phyloP scores from a whole-genome alignment of 768 basidiomycete species.

The Amanita phalloides region DNA sequence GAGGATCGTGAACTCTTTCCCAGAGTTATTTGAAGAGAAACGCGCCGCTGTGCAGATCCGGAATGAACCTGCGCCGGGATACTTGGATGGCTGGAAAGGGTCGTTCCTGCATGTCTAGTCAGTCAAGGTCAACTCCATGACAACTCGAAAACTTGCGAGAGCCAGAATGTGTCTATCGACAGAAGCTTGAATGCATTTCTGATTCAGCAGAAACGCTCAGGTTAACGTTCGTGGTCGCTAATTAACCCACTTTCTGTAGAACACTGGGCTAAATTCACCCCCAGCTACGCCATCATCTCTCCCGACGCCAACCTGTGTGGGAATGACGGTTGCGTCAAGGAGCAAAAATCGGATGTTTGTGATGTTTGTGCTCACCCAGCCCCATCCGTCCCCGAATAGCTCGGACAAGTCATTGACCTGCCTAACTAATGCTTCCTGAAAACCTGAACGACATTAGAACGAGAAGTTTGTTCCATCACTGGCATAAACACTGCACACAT shows the following conservation, averaged over 20 bases:
- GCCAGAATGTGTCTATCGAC: constrained; percentile 42
- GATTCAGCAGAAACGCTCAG: neutral
- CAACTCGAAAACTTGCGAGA: constrained; percentile 27
- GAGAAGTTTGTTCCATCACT: neutral
- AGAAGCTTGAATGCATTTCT: constrained; percentile 26
- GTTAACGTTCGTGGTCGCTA: neutral
- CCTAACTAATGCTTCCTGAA: constrained; percentile 43
- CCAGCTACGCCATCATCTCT: constrained; percentile 43
- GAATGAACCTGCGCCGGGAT: constrained; percentile 38
- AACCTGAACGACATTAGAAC: constrained; percentile 19
- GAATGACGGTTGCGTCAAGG: neutral
- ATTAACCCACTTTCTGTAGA: constrained; percentile 34
- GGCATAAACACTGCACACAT: constrained; percentile 16
- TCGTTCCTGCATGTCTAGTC: constrained; percentile 20
- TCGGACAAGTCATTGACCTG: constrained; percentile 47
- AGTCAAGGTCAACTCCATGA: neutral
- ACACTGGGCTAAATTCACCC: constrained; percentile 56
- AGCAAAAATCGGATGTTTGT: neutral
- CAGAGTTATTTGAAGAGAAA: constrained; percentile 17
- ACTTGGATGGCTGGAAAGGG: constrained; percentile 37
- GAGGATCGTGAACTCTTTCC: constrained; percentile 26
- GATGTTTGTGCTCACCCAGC: constrained; percentile 26
- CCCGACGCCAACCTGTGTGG: constrained; percentile 44
- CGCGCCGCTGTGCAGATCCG: constrained; percentile 38
- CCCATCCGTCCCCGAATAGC: constrained; percentile 44